phyloP scores from a whole-genome alignment of 371 early-diverging fungal species.

The Lichtheimia hyalospora region DNA sequence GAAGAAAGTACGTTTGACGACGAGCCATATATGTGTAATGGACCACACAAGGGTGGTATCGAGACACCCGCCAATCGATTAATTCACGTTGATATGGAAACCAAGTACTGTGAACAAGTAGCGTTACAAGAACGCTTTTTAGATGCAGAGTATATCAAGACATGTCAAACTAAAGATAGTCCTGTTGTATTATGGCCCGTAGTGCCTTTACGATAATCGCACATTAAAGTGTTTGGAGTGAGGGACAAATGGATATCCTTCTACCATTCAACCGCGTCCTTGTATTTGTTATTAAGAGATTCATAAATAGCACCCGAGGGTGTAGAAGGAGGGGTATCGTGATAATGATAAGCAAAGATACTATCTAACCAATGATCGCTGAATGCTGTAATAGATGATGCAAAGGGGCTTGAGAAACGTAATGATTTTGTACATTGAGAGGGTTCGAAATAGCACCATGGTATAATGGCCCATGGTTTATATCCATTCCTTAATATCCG shows the following conservation, averaged over 20 bases:
- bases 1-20: slow-evolving; percentile 16
- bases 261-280: too few relatives aligned
- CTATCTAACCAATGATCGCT: background rate
- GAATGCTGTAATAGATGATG: background rate
- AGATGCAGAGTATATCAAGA: slow-evolving; percentile 25
- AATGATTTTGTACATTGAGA: slow-evolving; percentile 28
- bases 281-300: slow-evolving; percentile 1
- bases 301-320: slow-evolving; percentile 9
- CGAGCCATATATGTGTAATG: slow-evolving; percentile 1
- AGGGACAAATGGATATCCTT: too few relatives aligned
- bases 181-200: slow-evolving; percentile 40
- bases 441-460: slow-evolving; percentile 53
- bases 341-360: slow-evolving; percentile 15
- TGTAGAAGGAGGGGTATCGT: slow-evolving; percentile 1
- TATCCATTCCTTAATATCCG: slow-evolving; percentile 27
- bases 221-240: background rate
- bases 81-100: slow-evolving; percentile 9
- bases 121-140: slow-evolving; percentile 31
- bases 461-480: slow-evolving; percentile 41
- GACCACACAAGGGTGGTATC: slow-evolving; percentile 23
- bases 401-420: slow-evolving; percentile 17
- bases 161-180: slow-evolving; percentile 15
- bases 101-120: slow-evolving; percentile 1
- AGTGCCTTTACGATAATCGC: slow-evolving; percentile 28
- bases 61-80: slow-evolving; percentile 35